Percentiles rank a stretch among this genome's conserved stretches.
Conservation (phyloP, 148 eudicot species). For the Rhododendron mucronatum region DNA sequence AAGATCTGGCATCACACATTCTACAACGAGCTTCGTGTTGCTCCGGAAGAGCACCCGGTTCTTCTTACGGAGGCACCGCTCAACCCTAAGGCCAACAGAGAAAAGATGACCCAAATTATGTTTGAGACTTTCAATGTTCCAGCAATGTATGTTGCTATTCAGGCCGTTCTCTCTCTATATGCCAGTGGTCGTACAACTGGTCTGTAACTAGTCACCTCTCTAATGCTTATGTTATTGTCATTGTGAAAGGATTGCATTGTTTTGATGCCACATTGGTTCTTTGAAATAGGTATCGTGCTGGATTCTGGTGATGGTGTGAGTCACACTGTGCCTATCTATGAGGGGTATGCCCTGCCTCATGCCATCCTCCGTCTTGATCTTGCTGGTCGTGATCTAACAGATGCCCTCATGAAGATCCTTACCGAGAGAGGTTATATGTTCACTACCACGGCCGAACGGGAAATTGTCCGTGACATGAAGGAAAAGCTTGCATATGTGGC, state of each 20-base stretch:
- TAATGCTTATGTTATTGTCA: neutral
- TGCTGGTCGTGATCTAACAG: slow-evolving; percentile 30
- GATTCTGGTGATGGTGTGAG: slow-evolving; percentile 35
- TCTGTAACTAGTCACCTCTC: neutral
- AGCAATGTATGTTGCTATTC: slow-evolving; percentile 26
- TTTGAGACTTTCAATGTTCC: slow-evolving; percentile 27
- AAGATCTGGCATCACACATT: slow-evolving; percentile 28
- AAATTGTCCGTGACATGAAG: slow-evolving; percentile 35
- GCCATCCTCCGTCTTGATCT: slow-evolving; percentile 25
- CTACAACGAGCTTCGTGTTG: slow-evolving; percentile 28
- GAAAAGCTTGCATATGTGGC: slow-evolving; percentile 39
- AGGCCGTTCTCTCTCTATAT: slow-evolving; percentile 22
- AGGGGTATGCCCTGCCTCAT: slow-evolving; percentile 35
- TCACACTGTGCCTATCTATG: slow-evolving; percentile 36
- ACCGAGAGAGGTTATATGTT: slow-evolving; percentile 37
- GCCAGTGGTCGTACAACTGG: slow-evolving; percentile 30
- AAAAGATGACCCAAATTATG: slow-evolving; percentile 26
- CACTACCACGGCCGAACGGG: slow-evolving; percentile 35
- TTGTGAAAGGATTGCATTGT: neutral
- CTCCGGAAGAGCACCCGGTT: slow-evolving; percentile 26
- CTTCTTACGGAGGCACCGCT: slow-evolving; percentile 23
- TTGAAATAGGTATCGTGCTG: slow-evolving; percentile 24
- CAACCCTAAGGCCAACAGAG: slow-evolving; percentile 26
- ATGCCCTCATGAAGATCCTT: slow-evolving; percentile 28
- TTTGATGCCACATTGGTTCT: neutral